Conservation (phyloP, 139 green algal species). For the Penium margaritaceum region DNA sequence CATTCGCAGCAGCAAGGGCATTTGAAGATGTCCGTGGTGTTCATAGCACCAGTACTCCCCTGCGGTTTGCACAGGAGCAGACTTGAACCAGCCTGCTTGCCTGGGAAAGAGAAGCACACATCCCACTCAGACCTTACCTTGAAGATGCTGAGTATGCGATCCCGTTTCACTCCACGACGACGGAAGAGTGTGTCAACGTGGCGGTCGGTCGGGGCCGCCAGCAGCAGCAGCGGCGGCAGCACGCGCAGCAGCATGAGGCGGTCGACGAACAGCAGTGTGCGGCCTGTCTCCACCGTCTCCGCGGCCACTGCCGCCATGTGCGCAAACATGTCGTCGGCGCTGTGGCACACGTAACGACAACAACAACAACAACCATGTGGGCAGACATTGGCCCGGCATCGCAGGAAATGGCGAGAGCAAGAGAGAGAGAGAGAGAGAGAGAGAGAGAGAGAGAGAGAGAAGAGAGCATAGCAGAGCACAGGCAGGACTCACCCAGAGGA, state of each 20-base stretch:
- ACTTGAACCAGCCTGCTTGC: background rate
- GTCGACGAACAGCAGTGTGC: background rate
- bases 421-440: no score
- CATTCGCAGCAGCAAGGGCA: no score
- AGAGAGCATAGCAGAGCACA: no score
- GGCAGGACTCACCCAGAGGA: no score
- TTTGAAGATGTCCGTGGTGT: no score
- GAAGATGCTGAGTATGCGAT: conserved; percentile 11
- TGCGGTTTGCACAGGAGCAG: background rate
- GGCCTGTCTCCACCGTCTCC: conserved; percentile 17
- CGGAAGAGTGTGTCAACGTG: conserved; percentile 19
- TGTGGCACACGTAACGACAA: no score
- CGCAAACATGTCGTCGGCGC: conserved; percentile 14
- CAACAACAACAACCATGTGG: no score
- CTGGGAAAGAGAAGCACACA: background rate
- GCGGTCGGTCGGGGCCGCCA: background rate
- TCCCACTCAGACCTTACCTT: background rate
- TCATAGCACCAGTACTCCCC: no score
- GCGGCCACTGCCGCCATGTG: background rate
- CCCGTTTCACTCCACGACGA: conserved; percentile 5
- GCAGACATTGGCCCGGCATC: no score
- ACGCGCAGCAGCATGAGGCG: conserved; percentile 21
- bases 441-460: no score
- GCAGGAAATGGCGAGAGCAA: no score
- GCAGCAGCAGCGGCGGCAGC: conserved; percentile 10